Evolutionary conservation across 2,329 filamentous ascomycete genomes (phyloP), one percentile per base, ranked within the genome.

Genomic region (Stemphylium lycopersici): DNA sequence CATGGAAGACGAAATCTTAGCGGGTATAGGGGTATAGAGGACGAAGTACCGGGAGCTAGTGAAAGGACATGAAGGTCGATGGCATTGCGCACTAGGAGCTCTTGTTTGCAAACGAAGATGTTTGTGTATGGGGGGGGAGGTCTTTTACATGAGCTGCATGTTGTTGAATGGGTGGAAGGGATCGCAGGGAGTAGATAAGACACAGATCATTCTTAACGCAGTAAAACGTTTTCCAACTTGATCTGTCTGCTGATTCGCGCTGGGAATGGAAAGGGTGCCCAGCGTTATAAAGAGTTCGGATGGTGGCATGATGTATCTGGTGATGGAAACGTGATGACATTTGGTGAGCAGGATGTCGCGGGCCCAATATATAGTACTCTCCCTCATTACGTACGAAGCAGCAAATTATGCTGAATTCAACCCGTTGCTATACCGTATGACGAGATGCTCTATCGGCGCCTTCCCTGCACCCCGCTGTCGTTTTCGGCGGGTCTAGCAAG

Each of bases 161-260:
- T 29, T 44, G 47, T 46, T 29, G 26, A 46, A 46, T 46, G 16
- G 41, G 31, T 33, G 34, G 22, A 45, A 15, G 29, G 22, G 20
- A 50, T 42, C 20, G 12, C n/a, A 37, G 24, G 52, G 40, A 46
- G 5, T 26, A 46, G 41, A 31, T 16, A 26, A 55, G 31, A 37
- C n/a, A 37, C 41, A 45, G 11, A 41, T 46, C 50, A 51, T 51
- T 41, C 36, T 51, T 41, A 51, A 43, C 47, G 18, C 52, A 55
- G 51, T 45, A 20, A 37, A 40, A 37, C 47, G 32, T 18, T 42
- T 29, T 52, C 20, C 29, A 44, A 29, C 29, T 51, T 50, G 31
- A 37, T 34, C 24, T 10, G n/a, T 34, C 20, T 31, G 10, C 3
- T 15, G 4, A 34, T 13, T 15, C 12, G 15, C 4, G 11, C n/a